phyloP scores from a whole-genome alignment of 805 yeast species.

The Kodamaea hsintzibuensis region DNA sequence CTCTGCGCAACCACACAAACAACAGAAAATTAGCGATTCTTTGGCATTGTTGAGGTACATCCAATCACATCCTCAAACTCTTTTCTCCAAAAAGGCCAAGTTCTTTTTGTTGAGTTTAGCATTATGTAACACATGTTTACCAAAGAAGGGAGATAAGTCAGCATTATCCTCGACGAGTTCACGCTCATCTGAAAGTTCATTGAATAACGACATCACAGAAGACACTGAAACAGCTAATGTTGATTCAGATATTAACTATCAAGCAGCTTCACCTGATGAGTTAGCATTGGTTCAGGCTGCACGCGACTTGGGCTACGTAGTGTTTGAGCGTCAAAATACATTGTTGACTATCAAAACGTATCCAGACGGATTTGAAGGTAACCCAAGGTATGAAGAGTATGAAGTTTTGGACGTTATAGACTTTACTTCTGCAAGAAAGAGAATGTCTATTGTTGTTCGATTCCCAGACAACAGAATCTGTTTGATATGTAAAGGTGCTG shows the following conservation, averaged over 20 bases:
- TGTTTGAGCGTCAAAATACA: slow-evolving; percentile 64
- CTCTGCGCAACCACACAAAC: slow-evolving; percentile 47
- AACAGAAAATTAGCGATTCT: slow-evolving; percentile 49
- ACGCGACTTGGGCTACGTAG: slow-evolving; percentile 89
- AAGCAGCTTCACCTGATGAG: slow-evolving; percentile 96
- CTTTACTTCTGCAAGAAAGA: slow-evolving; percentile 81
- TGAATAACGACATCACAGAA: neutral
- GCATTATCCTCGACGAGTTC: neutral
- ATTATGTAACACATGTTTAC: slow-evolving; percentile 87
- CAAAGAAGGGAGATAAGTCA: slow-evolving; percentile 46
- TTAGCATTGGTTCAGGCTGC: slow-evolving; percentile 93
- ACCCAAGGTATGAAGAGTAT: slow-evolving; percentile 66
- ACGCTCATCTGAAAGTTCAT: neutral
- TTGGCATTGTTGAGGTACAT: slow-evolving; percentile 66
- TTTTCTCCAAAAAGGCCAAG: slow-evolving; percentile 70
- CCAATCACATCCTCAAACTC: slow-evolving; percentile 67
- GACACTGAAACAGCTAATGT: slow-evolving; percentile 9
- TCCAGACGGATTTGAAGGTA: slow-evolving; percentile 74
- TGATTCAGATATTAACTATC: slow-evolving; percentile 63
- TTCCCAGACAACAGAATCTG: slow-evolving; percentile 78
- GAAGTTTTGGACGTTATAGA: slow-evolving; percentile 80
- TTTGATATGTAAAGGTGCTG: slow-evolving; percentile 93
- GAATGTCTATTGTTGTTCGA: slow-evolving; percentile 87
- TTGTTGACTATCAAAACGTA: slow-evolving; percentile 69
- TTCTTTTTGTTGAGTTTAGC: slow-evolving; percentile 83